phyloP scores from a whole-genome alignment of 1,139 yeast species.

The Taphrina flavorubra region DNA sequence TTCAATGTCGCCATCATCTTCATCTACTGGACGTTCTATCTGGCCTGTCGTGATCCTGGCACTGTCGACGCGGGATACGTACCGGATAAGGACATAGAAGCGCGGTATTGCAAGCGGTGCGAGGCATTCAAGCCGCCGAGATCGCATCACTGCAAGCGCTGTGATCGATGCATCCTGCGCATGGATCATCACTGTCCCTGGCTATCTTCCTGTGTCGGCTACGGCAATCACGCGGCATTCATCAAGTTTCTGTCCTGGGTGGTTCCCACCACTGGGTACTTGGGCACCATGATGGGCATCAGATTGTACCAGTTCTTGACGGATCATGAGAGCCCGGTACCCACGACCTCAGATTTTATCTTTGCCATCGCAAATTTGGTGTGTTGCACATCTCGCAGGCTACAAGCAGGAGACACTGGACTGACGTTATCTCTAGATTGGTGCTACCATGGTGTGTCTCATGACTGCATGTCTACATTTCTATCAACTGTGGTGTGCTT shows the following conservation, averaged over 20 bases:
- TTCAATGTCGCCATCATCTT: constrained; percentile 25
- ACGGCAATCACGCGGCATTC: constrained; percentile 79
- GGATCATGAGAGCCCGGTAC: not conserved
- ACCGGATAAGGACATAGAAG: constrained; percentile 16
- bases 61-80: constrained; percentile 6
- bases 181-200: constrained; percentile 93
- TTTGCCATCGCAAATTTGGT: constrained; percentile 6
- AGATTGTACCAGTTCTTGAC: not conserved
- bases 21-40: constrained; percentile 34
- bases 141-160: constrained; percentile 73
- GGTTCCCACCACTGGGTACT: constrained; percentile 52
- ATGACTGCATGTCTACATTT: constrained; percentile 68
- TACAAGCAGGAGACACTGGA: too few relatives aligned
- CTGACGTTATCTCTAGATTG: not conserved
- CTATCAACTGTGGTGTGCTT: constrained; percentile 55
- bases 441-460: constrained; percentile 56
- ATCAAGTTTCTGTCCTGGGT: constrained; percentile 64
- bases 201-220: constrained; percentile 86
- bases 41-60: constrained; percentile 36
- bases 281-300: constrained; percentile 44
- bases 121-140: constrained; percentile 71
- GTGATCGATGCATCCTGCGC: constrained; percentile 63
- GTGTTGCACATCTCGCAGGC: not conserved
- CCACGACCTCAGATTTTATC: not conserved
- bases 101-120: constrained; percentile 58